Evolutionary conservation across 768 basidiomycete species (phyloP), one percentile per base, ranked within the genome.

Genomic region (Sistotremastrum niveocremeum): DNA sequence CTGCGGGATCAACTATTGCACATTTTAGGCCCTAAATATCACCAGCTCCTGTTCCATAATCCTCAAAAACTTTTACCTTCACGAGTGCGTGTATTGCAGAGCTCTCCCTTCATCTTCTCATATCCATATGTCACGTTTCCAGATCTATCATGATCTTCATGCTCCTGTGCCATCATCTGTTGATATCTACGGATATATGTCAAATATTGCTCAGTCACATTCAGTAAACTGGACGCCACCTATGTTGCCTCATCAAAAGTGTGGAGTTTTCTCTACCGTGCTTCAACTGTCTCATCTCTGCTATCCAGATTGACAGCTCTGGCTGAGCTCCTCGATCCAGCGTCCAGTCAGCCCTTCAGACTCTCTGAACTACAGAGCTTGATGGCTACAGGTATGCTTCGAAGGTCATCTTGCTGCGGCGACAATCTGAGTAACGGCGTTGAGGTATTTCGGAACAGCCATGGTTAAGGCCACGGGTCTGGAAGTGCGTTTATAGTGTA

Each of bases 401-500:
- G 5, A 30, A 40, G 28, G 33, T 31, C 30, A 42, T 40, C 44
- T n/a, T 36, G n/a, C 39, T 34, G 34, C 20, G 38, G 39, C 29
- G 37, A 50, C 43, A 49, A 49, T 31, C 31, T 39, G 39, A 32
- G 51, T 44, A 47, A 43, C 39, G 35, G 37, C 11, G 32, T 49
- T 12, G 12, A 86, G 84, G 84, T 48, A 72, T 86, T 40, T 81
- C 84, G 42, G 75, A 82, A 52, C 70, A 81, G 38, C 62, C 70
- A 4, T 86, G 83, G 81, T 66, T 86, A 51, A 72, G 84, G 37
- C 81, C 84, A 31, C 70, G 81, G 38, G 68, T 83, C 54, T 87
- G 84, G 84, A 83, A 75, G 84, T 83, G 50, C 58, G 78, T 63
- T 32, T 5, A 36, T 10, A 30, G 41, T 33, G 44, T 4, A 38